Evolutionary conservation across 257 asterid species (phyloP), one percentile per base, ranked within the genome.

Genomic region (Handroanthus guayacan): DNA sequence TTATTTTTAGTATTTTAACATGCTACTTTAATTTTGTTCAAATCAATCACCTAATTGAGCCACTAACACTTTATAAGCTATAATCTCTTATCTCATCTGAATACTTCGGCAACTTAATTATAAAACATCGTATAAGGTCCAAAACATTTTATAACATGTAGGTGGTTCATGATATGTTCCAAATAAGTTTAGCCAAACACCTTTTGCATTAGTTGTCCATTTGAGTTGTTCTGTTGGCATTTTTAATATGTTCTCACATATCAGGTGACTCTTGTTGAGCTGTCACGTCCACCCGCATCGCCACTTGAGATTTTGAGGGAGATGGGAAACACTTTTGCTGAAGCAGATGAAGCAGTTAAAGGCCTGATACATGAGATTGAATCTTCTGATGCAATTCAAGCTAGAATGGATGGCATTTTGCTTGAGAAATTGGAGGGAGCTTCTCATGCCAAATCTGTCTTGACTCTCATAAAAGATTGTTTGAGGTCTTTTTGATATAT

Each of bases 181-280:
- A n/a, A n/a, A n/a, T n/a, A n/a, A n/a, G n/a, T n/a, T n/a, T n/a
- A n/a, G n/a, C n/a, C n/a, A n/a, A n/a, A n/a, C n/a, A n/a, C n/a
- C n/a, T n/a, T n/a, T n/a, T n/a, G 14, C 45, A 44, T 37, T 67
- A 5, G 13, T 66, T 11, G 20, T 18, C 41, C 43, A 20, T 38
- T 52, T 38, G 31, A 20, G 6, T 54, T 76, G 12, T 5, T 60
- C 34, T 72, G 63, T 66, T 75, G 57, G 74, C n/a, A 14, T 62
- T n/a, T 67, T 50, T 62, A 47, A 72, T 20, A 57, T 16, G 12
- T 51, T 72, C 13, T 38, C 10, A 69, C 72, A 51, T 71, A 56
- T 47, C 84, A 90, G 96, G 96, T 90, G 67, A 82, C 84, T 55
- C 83, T 90, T 66, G 85, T 88, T 71, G 96, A 89, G 91, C 67